phyloP scores from a whole-genome alignment of 345 rosid species.

The Toxicodendron radicans region DNA sequence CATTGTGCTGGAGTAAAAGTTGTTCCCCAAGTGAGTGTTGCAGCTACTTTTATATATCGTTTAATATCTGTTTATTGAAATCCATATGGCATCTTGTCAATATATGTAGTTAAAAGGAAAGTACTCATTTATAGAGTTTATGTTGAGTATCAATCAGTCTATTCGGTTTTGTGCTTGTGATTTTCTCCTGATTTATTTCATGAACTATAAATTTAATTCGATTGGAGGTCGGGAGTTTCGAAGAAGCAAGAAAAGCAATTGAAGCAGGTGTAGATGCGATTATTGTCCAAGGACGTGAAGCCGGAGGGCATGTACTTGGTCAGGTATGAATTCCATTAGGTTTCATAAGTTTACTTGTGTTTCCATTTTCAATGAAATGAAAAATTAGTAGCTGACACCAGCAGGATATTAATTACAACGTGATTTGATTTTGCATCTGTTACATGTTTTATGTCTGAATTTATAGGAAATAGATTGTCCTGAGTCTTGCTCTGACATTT shows the following conservation, averaged over 20 bases:
- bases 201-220: conserved; percentile 8
- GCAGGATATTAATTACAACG: neutral
- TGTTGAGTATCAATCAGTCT: neutral
- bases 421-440: neutral
- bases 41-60: neutral
- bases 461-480: neutral
- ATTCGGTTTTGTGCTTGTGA: neutral
- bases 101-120: neutral
- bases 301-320: conserved; percentile 86
- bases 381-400: neutral
- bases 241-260: conserved; percentile 61
- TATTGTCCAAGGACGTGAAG: conserved; percentile 87
- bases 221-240: conserved; percentile 64
- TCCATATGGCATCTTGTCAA: neutral
- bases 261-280: conserved; percentile 76
- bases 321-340: conserved; percentile 40
- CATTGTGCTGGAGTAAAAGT: conserved; percentile 67
- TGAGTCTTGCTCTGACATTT: neutral
- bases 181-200: conserved; percentile 10
- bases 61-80: neutral
- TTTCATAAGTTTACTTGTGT: neutral
- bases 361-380: neutral
- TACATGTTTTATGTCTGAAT: neutral
- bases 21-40: conserved; percentile 69
- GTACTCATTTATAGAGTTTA: neutral